Base-by-base conservation (phyloP, 345 rosid species). In the Eucalyptus marginata region DNA sequence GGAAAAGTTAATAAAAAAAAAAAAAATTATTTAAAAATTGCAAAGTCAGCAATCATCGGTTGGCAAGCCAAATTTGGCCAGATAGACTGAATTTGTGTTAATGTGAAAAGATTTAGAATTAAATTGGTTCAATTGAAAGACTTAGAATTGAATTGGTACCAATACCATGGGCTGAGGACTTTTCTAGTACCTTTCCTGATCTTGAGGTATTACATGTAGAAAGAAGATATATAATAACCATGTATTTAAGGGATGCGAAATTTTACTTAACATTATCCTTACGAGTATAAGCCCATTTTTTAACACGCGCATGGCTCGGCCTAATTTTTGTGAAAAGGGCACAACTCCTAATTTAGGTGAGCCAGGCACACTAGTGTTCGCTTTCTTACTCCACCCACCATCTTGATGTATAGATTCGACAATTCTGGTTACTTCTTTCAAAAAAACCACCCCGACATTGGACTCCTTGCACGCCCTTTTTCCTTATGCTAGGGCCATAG, bases 1-100 rank as follows among this genome's bases (percentile, higher is more conserved):
- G 49, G 17, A 49, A 50, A 52, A 18, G 10, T 18, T 18, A 3
- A 52, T 52, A 7, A 18, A 52, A 52, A 52, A 52, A 51, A 51
- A 51, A 52, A 51, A 51, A 52, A 1, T 52, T 52, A 52, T 52
- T 18, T 52, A 52, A 52, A 52, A 52, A 3, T 52, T 52, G 25
- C 24, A 4, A 52, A 4, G 0, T 52, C 10, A 18, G 2, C 5
- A 0, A 52, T 18, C 58, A 52, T 52, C 2, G 1, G 58, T 0
- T 52, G 1, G 56, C 9, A 0, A 2, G 25, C 5, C 4, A 52
- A 52, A 52, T 52, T 52, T 52, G 10, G 24, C 58, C 0, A 20
- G 4, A 18, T 52, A 52, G 25, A 52, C 0, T 52, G 4, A 52
- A 52, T 52, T 52, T 52, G 10, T 52, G 10, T 52, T 52, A 52